Base-by-base conservation (phyloP, 345 rosid species). In the Mercurialis annua region DNA sequence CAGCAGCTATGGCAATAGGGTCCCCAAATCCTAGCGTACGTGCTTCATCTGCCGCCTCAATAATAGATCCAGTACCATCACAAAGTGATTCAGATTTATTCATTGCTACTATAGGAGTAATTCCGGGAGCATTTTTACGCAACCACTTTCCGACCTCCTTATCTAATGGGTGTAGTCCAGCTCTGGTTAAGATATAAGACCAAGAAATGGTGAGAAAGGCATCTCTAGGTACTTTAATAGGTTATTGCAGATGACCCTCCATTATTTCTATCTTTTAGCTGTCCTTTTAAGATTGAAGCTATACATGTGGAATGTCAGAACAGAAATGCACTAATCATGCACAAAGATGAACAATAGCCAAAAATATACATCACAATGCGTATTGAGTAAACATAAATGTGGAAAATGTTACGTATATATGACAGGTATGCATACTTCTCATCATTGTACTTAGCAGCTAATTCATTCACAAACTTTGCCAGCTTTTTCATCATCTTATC, bases 111-210 rank as follows among this genome's bases (percentile, higher is more conserved):
- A 87, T 69, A 26, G 90, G 96, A 65, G 79, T 86, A 68, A 89
- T 69, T 71, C 86, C 80, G 0, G 92, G 87, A 4, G 95, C 97
- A 81, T 87, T 78, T 76, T 74, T 89, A 42, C 99, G 82, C 66
- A 94, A 67, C 99, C 99, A 94, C 76, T 82, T 91, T 70, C 96
- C 97, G 66, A 91, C 96, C 73, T 93, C 99, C 74, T 81, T 57
- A 80, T 94, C 99, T 82, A 91, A 71, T 42, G 99, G 99, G 77
- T 94, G 99, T 65, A 94, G 73, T 23, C 99, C 96, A 68, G 84
- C 77, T 78, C 97, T 93, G 70, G 53, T 56, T 54, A 76, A 40
- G 14, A 73, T 33, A 70, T 59, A 65, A 65, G 21, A 67, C 31
- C 46, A 73, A 50, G 46, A 65, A 36, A 75, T 27, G 52, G 31